Base-by-base conservation (phyloP, 2,329 filamentous ascomycete species). In the Verticillium zaregamsianum region DNA sequence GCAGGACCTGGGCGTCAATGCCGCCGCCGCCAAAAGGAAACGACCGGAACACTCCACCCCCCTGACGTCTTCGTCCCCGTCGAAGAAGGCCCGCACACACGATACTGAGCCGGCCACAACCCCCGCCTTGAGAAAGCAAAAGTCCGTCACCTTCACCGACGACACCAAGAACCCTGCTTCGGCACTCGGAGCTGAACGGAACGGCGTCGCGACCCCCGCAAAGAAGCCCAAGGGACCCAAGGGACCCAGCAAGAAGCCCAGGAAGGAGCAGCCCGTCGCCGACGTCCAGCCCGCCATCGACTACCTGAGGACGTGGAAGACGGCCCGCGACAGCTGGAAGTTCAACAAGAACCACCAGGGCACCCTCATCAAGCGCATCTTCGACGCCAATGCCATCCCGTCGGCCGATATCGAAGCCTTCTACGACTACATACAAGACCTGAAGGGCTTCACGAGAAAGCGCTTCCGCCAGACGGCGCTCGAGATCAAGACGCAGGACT, bases 261-360 rank as follows among this genome's bases (percentile, higher is more conserved):
- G 75, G 68, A 76, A 76, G 63, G 78, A 79, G 70, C 76, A 77
- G 66, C 67, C 74, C 52, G 59, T 65, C 45, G 64, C 69, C 58
- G 81, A 85, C 64, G 76, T 88, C 61, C 82, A 85, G 56, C 84
- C 88, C 15, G 89, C 92, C 62, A 81, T 96, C 17, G 82, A 86
- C 59, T 97, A 97, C 73, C 84, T 97, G 55, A 82, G 82, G 56
- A 86, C 89, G 71, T 97, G 93, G 82, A 82, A 91, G 75, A 83
- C 83, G 61, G 83, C 87, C 64, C 87, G 87, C 62, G 79, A 83
- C 11, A 81, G 81, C 68, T 98, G 94, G 94, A 97, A 97, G 75
- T 98, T 97, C 80, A 96, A 96, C 80, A 97, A 97, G 79, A 93
- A 92, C 68, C 87, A 92, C 71, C 93, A 97, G 75, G 91, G 89